A percentile compares a stretch with the other conserved stretches of the same genome.
phyloP scores from a whole-genome alignment of 306 rosid genomes.

The Elaeagnus macrophylla region DNA sequence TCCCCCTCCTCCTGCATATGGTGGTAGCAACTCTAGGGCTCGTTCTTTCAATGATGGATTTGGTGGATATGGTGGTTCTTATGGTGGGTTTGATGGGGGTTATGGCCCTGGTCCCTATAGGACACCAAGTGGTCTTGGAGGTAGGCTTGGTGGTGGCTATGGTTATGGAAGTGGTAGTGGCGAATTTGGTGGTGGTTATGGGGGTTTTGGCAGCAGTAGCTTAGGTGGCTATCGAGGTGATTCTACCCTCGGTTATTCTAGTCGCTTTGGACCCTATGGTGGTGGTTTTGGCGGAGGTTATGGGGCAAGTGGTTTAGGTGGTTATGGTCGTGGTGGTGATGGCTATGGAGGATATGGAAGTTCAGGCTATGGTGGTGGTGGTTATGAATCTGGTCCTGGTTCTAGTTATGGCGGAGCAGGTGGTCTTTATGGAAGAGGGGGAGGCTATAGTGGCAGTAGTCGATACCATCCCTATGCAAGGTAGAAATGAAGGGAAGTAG shows the following conservation, averaged over 20 bases:
- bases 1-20: conserved; percentile 70
- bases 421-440: conserved; percentile 57
- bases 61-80: conserved; percentile 72
- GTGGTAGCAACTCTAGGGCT: conserved; percentile 90
- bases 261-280: conserved; percentile 51
- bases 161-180: conserved; percentile 48
- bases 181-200: conserved; percentile 51
- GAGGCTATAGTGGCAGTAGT: conserved; percentile 62
- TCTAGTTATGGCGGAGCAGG: conserved; percentile 51
- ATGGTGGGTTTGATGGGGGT: conserved; percentile 67
- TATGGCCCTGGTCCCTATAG: conserved; percentile 81
- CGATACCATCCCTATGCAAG: conserved; percentile 56
- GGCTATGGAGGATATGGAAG: conserved; percentile 48
- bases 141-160: conserved; percentile 57
- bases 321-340: conserved; percentile 52
- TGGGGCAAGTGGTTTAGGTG: conserved; percentile 43
- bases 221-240: conserved; percentile 59
- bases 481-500: conserved; percentile 36
- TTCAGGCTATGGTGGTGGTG: conserved; percentile 48
- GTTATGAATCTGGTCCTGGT: conserved; percentile 48
- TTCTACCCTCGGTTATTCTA: conserved; percentile 45
- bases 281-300: conserved; percentile 49
- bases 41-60: conserved; percentile 80
- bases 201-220: conserved; percentile 46
- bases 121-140: conserved; percentile 60